Conservation (phyloP, 805 yeast species). For the Saccharomycopsis fermentans region DNA sequence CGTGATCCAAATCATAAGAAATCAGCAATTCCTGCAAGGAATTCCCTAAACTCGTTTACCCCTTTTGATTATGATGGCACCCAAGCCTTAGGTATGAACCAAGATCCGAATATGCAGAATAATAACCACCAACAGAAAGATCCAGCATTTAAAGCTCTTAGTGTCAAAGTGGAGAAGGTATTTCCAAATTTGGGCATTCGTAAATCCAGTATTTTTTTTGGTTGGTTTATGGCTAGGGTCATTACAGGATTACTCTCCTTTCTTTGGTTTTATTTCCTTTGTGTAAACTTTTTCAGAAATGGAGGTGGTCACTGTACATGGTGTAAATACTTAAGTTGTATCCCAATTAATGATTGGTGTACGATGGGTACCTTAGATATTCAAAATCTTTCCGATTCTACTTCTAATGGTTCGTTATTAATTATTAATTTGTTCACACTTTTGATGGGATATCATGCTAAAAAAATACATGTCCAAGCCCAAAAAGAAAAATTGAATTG, state of each 20-base stretch:
- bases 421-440: slow-evolving; percentile 1
- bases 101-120: neutral
- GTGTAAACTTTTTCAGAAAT: slow-evolving; percentile 36
- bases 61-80: slow-evolving; percentile 19
- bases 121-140: slow-evolving; percentile 20
- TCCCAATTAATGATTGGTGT: slow-evolving; percentile 68
- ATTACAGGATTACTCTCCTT: slow-evolving; percentile 36
- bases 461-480: neutral
- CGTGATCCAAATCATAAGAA: slow-evolving; percentile 17
- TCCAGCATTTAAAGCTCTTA: slow-evolving; percentile 13
- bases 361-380: slow-evolving; percentile 20
- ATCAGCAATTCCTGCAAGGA: slow-evolving; percentile 19
- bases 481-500: neutral
- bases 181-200: slow-evolving; percentile 21
- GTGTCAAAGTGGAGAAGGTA: slow-evolving; percentile 19
- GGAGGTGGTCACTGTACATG: slow-evolving; percentile 49
- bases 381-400: slow-evolving; percentile 13
- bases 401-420: slow-evolving; percentile 6
- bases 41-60: slow-evolving; percentile 17
- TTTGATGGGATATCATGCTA: slow-evolving; percentile 9
- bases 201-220: slow-evolving; percentile 33
- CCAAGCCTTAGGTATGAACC: neutral
- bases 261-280: slow-evolving; percentile 40
- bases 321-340: slow-evolving; percentile 66
- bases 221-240: slow-evolving; percentile 44